Base-by-base conservation (phyloP, 1,284 basidiomycete genomes). In the Apiotrichum porosum region DNA sequence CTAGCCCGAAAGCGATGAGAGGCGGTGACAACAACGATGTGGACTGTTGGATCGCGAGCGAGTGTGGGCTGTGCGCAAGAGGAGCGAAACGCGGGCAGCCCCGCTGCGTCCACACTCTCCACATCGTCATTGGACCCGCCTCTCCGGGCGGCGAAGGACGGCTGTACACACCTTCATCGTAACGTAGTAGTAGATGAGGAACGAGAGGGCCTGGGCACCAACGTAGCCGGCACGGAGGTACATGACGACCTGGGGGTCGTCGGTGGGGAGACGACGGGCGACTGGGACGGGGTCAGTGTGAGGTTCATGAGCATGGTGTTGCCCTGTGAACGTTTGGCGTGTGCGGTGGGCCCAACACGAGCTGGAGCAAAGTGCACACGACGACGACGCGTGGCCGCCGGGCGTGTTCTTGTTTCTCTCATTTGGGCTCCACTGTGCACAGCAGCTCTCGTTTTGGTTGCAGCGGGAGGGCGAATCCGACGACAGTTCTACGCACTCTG, bases 401-500 rank as follows among this genome's bases (percentile, higher is more conserved):
- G n/a, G n/a, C n/a, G n/a, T n/a, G n/a, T n/a, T n/a, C n/a, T n/a
- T n/a, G n/a, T n/a, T n/a, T n/a, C n/a, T n/a, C n/a, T n/a, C n/a
- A 28, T 28, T 6, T 28, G 26, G 26, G 26, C 26, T 28, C 14
- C 10, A 19, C 10, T 4, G 19, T n/a, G 9, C 14, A n/a, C n/a
- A n/a, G n/a, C n/a, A n/a, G 10, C 9, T 34, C 8, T 3, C n/a
- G 32, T 18, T 13, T 18, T 37, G 19, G 21, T 18, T 35, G 6
- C 26, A n/a, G n/a, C n/a, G n/a, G n/a, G n/a, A n/a, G n/a, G n/a
- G n/a, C n/a, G n/a, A n/a, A n/a, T n/a, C n/a, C n/a, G n/a, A n/a
- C n/a, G n/a, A n/a, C n/a, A n/a, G n/a, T n/a, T n/a, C 52, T 15
- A 69, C 77, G 52, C 49, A 86, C 88, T 63, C 74, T 93, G 90